phyloP scores from a whole-genome alignment of 1,139 yeast genomes.

The Candida tropicalis region DNA sequence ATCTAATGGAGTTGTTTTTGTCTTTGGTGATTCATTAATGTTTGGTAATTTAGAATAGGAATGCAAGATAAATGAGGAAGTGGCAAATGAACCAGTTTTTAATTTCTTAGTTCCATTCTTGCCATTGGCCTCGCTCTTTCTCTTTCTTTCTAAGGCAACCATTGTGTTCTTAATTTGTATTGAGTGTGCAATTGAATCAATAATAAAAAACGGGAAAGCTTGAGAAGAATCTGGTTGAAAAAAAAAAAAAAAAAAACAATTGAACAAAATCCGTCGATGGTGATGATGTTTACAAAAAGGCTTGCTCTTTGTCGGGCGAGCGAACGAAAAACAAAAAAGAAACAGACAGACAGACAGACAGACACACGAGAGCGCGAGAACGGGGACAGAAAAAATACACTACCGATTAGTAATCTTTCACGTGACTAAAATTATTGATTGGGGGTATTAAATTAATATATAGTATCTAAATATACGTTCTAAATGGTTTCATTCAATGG shows the following conservation, averaged over 20 bases:
- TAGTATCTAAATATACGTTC: no score
- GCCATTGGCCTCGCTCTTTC: slow-evolving; percentile 24
- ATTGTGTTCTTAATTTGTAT: slow-evolving; percentile 20
- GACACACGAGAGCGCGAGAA: no score
- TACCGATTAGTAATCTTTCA: no score
- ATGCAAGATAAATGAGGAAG: slow-evolving; percentile 48
- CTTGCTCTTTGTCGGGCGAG: background rate
- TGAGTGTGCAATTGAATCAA: background rate
- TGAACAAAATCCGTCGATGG: background rate
- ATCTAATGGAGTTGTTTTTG: slow-evolving; percentile 57
- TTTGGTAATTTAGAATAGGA: slow-evolving; percentile 52
- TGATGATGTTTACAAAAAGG: background rate
- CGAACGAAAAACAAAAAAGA: background rate
- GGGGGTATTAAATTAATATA: background rate
- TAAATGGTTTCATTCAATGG: no score
- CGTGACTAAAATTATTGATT: background rate
- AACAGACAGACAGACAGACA: background rate
- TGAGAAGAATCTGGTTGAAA: background rate
- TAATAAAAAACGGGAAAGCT: no score
- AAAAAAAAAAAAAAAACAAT: background rate
- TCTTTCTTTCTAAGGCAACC: slow-evolving; percentile 50
- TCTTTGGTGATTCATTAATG: slow-evolving; percentile 42
- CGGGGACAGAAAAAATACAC: no score
- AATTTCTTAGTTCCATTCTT: slow-evolving; percentile 26
- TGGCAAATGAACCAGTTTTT: slow-evolving; percentile 30